These are phyloP conservation scores for Phytophthora capsici DNA, from an alignment of 352 stramenopile species.

Conservation along the genomic window DNA sequence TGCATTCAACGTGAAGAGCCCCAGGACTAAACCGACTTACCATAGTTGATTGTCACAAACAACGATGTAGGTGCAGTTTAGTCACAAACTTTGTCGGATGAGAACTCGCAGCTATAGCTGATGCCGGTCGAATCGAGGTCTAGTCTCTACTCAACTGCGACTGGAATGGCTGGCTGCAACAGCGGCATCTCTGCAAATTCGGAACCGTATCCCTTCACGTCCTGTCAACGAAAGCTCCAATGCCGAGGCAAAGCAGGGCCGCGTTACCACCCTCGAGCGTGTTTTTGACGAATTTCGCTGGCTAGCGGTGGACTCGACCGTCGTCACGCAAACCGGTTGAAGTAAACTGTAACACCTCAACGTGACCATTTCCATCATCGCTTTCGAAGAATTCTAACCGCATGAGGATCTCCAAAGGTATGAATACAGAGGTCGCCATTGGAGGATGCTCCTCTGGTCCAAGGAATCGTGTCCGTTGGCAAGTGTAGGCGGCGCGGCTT, in stretches of 20 bases:
- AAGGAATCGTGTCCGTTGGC: not conserved
- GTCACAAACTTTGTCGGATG: too few species aligned
- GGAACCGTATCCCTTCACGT: conserved; percentile 18
- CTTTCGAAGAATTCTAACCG: conserved; percentile 1
- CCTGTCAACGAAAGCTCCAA: conserved; percentile 22
- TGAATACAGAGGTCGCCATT: conserved; percentile 11
- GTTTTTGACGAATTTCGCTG: conserved; percentile 13
- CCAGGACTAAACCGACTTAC: too few species aligned
- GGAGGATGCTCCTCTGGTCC: conserved; percentile 2
- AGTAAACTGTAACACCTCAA: not conserved
- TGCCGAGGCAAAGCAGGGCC: too few species aligned
- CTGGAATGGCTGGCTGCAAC: conserved; percentile 11
- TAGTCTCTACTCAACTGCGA: not conserved
- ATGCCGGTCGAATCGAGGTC: not conserved
- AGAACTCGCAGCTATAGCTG: not conserved
- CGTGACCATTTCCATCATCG: too few species aligned
- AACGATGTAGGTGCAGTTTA: too few species aligned
- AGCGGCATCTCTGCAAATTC: not conserved
- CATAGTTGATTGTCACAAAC: too few species aligned
- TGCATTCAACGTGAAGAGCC: too few species aligned
- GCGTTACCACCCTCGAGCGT: conserved; percentile 1
- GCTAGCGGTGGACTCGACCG: not conserved
- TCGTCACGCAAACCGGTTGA: too few species aligned
- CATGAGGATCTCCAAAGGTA: conserved; percentile 3
- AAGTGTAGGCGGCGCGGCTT: not conserved